Evolutionary conservation across 768 basidiomycete species (phyloP).

Genomic region (Lactarius sanguifluus): DNA sequence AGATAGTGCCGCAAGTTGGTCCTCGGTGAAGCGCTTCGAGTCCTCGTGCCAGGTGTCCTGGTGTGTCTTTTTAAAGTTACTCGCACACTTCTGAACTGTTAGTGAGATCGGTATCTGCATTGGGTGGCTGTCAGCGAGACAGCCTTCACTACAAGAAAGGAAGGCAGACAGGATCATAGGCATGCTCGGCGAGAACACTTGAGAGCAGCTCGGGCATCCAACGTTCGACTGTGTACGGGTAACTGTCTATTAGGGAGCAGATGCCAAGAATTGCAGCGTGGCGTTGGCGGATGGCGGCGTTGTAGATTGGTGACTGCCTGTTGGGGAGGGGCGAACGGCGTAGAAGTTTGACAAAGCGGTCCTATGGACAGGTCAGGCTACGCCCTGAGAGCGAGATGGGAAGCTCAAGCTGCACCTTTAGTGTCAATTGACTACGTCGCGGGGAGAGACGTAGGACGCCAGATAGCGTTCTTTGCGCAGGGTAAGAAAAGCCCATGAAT

Average conservation of each 20-base stretch:
- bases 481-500: neutral
- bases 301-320: slow-evolving; percentile 65
- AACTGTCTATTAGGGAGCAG: slow-evolving; percentile 89
- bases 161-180: slow-evolving; percentile 69
- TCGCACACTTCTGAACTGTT: slow-evolving; percentile 76
- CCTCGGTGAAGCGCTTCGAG: slow-evolving; percentile 79
- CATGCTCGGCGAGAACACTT: slow-evolving; percentile 74
- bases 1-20: slow-evolving; percentile 78
- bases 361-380: slow-evolving; percentile 42
- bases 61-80: slow-evolving; percentile 78
- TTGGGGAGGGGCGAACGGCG: slow-evolving; percentile 65
- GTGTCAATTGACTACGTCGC: slow-evolving; percentile 67
- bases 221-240: slow-evolving; percentile 92
- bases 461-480: slow-evolving; percentile 62
- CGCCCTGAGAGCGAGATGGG: slow-evolving; percentile 34
- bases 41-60: slow-evolving; percentile 92
- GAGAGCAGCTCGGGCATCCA: slow-evolving; percentile 90
- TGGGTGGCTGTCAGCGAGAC: slow-evolving; percentile 25
- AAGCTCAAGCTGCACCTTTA: slow-evolving; percentile 52
- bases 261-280: slow-evolving; percentile 95
- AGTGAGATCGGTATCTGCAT: slow-evolving; percentile 76
- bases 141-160: neutral
- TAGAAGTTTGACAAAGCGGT: slow-evolving; percentile 76
- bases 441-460: slow-evolving; percentile 83
- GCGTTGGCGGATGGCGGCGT: slow-evolving; percentile 67